Conservation (phyloP, 2,329 filamentous ascomycete genomes). For the Botrytis pseudocinerea region DNA sequence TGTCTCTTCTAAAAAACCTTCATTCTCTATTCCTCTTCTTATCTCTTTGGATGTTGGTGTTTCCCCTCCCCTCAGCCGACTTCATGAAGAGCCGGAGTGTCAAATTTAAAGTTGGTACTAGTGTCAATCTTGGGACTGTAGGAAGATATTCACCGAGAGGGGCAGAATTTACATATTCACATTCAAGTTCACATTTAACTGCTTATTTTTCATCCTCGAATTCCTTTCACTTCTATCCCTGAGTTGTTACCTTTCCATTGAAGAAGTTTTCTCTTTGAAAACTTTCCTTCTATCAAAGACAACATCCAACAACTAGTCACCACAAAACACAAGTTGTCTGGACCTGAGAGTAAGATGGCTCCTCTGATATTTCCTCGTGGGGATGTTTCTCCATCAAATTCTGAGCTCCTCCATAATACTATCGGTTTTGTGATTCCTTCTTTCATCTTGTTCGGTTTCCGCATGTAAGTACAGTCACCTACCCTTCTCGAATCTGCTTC, state of each 20-base stretch:
- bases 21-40: background rate
- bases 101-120: slow-evolving; percentile 23
- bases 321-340: background rate
- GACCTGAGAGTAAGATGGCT: background rate
- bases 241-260: no score
- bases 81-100: slow-evolving; percentile 19
- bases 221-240: background rate
- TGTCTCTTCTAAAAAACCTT: background rate
- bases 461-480: slow-evolving; percentile 29
- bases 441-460: slow-evolving; percentile 26
- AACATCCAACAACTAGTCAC: background rate
- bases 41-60: slow-evolving; percentile 13
- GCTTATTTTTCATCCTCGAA: background rate
- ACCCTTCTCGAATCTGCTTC: background rate
- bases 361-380: slow-evolving; percentile 17
- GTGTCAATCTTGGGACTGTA: slow-evolving; percentile 8
- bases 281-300: background rate
- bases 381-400: slow-evolving; percentile 28
- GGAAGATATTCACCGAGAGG: slow-evolving; percentile 7
- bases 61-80: slow-evolving; percentile 10
- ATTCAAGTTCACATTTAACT: background rate
- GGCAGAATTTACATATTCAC: background rate
- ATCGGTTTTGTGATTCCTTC: slow-evolving; percentile 32
- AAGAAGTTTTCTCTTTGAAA: slow-evolving; percentile 1
- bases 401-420: slow-evolving; percentile 31